Evolutionary conservation across 306 rosid species (phyloP).

Genomic region (Cicer judaicum): DNA sequence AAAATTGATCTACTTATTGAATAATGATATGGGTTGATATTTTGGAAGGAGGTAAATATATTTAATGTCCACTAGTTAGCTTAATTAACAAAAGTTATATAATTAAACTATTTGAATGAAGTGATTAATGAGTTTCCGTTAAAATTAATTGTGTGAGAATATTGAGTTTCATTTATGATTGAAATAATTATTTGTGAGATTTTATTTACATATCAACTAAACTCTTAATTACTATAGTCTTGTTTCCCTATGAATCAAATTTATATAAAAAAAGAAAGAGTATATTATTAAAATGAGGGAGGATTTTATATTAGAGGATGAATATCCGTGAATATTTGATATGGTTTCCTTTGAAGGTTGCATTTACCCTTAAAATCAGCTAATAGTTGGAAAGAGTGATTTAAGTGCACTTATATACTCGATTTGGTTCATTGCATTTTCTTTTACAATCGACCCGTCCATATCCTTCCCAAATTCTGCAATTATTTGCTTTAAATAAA

Average conservation of each 20-base stretch:
- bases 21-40: constrained; percentile 25
- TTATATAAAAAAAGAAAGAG: background rate
- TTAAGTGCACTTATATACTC: constrained; percentile 6
- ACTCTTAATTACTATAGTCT: too few species aligned
- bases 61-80: constrained; percentile 32
- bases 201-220: too few species aligned
- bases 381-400: constrained; percentile 19
- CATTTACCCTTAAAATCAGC: constrained; percentile 48
- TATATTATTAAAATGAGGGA: constrained; percentile 17
- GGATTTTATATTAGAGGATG: constrained; percentile 32
- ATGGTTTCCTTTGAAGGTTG: constrained; percentile 49
- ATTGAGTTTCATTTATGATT: too few species aligned
- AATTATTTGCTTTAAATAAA: constrained; percentile 32
- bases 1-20: too few species aligned
- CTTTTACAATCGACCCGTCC: constrained; percentile 29
- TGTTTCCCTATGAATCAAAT: too few species aligned
- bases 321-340: constrained; percentile 44
- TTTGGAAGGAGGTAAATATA: background rate
- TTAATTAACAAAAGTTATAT: background rate
- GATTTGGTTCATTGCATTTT: constrained; percentile 37
- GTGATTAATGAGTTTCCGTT: too few species aligned
- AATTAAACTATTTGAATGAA: too few species aligned
- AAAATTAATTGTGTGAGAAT: too few species aligned
- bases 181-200: too few species aligned
- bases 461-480: constrained; percentile 34